Base-by-base conservation (phyloP, 768 basidiomycete genomes). In the Lentinula boryana region DNA sequence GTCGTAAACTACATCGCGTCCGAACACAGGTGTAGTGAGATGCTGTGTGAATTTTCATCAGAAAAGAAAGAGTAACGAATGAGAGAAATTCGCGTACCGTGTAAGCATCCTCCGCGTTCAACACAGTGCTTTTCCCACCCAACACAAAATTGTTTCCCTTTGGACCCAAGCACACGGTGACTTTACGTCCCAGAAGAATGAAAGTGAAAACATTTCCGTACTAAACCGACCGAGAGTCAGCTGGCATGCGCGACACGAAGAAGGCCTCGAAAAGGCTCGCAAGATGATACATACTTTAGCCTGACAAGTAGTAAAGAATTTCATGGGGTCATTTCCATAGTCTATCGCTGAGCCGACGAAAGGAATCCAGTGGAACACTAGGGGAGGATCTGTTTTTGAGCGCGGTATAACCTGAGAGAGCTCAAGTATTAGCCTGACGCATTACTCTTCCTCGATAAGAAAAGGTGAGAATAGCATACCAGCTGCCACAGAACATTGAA, bases 131-230 rank as follows among this genome's bases (percentile, higher is more conserved):
- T 76, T 95, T 97, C 27, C 97, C 97, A 59, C 97, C 96, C 21
- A 98, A 83, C 53, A 98, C 77, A 66, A 97, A 89, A 76, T 98
- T 94, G 74, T 91, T 96, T 21, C 97, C 97, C 71, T 89, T 91
- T 21, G 93, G 79, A 38, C 95, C 92, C 21, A 98, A 81, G 2
- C 93, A 87, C 56, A 95, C 95, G 2, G 96, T 98, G 65, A 98
- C 85, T 56, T 84, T 86, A 63, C 93, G 86, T 43, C 97, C 97
- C 58, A 98, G 75, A 7, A 99, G 76, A 44, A 95, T 79, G 75
- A 97, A 98, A 1, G 95, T 95, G 78, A 98, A 99, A n/a, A 98
- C 86, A 63, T 97, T 84, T 60, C 97, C 97, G 68, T 98, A 88
- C 97, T 99, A 2, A 18, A 15, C 7, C 7, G 12, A 40, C 33